A percentile compares a stretch with the other conserved stretches of the same genome.
These are phyloP conservation scores for Boletus semigastroideus DNA, from an alignment of 1,284 basidiomycete genomes.

Conservation along the genomic window DNA sequence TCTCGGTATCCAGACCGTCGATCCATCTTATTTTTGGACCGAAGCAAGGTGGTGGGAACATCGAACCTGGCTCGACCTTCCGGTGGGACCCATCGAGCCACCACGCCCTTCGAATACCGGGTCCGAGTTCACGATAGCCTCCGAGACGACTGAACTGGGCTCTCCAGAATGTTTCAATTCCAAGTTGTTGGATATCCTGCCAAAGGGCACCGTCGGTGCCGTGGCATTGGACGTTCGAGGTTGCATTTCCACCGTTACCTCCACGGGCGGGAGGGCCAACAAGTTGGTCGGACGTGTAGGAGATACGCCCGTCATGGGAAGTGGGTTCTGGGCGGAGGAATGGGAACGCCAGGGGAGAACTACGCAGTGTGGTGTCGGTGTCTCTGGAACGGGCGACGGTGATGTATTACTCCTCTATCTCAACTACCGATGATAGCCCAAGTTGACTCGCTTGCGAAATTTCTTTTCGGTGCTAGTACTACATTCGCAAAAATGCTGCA, in stretches of 20 bases:
- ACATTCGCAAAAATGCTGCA: conserved; percentile 69
- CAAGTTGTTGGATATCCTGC: conserved; percentile 54
- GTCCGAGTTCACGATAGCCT: background rate
- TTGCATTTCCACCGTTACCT: conserved; percentile 71
- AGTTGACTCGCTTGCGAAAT: background rate
- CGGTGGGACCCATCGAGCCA: conserved; percentile 56
- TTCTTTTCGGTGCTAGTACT: conserved; percentile 51
- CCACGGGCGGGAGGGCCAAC: conserved; percentile 80
- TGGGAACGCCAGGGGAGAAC: conserved; percentile 48
- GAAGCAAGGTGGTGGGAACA: conserved; percentile 74
- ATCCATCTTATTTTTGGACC: conserved; percentile 77
- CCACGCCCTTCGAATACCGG: conserved; percentile 13
- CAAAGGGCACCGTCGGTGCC: conserved; percentile 81
- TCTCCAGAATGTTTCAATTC: conserved; percentile 15
- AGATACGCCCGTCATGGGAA: conserved; percentile 76
- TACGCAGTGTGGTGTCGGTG: conserved; percentile 54
- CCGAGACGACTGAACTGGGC: conserved; percentile 17
- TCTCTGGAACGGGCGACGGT: conserved; percentile 82
- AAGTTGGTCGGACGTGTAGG: conserved; percentile 80
- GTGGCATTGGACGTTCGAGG: conserved; percentile 75
- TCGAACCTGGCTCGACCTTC: conserved; percentile 65
- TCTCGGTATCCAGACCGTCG: conserved; percentile 58
- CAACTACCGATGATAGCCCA: too few relatives aligned
- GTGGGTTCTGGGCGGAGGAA: conserved; percentile 82
- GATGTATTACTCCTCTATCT: too few relatives aligned